Evolutionary conservation across 176 grass and related monocot genomes (phyloP).

Genomic region (Bothriochloa decipiens): DNA sequence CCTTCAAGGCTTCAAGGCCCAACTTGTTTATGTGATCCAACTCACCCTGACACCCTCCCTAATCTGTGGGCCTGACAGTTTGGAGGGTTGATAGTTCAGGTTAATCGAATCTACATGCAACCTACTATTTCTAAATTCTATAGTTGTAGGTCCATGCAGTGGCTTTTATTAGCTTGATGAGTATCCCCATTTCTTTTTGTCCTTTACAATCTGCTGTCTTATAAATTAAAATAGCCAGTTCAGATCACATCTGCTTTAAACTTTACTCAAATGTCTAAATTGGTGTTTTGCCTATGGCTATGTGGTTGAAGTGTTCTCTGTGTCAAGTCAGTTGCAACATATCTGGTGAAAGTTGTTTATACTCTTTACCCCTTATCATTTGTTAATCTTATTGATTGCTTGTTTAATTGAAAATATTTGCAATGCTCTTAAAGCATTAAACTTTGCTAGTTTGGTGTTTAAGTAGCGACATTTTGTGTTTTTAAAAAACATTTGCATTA

Average conservation of each 20-base stretch:
- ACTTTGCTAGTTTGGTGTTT: neutral
- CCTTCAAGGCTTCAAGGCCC: conserved; percentile 88
- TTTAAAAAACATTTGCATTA: neutral
- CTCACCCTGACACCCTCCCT: neutral
- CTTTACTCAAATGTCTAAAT: neutral
- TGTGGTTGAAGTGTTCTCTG: neutral
- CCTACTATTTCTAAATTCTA: conserved; percentile 10
- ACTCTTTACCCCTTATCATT: neutral
- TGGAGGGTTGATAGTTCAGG: conserved; percentile 35
- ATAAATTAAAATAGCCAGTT: neutral
- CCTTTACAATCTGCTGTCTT: neutral
- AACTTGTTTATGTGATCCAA: conserved; percentile 80
- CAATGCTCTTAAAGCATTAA: neutral
- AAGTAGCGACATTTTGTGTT: neutral
- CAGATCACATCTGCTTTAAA: neutral
- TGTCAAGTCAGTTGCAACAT: neutral
- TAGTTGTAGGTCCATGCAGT: conserved; percentile 5
- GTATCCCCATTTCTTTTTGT: neutral
- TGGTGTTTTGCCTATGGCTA: neutral
- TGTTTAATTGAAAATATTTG: neutral
- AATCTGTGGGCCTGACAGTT: conserved; percentile 16
- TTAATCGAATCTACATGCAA: conserved; percentile 16
- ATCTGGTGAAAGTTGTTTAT: neutral
- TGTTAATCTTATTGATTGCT: neutral
- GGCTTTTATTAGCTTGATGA: conserved; percentile 25